These are phyloP conservation scores for Senna tora DNA, from an alignment of 306 rosid genomes.

Conservation along the genomic window DNA sequence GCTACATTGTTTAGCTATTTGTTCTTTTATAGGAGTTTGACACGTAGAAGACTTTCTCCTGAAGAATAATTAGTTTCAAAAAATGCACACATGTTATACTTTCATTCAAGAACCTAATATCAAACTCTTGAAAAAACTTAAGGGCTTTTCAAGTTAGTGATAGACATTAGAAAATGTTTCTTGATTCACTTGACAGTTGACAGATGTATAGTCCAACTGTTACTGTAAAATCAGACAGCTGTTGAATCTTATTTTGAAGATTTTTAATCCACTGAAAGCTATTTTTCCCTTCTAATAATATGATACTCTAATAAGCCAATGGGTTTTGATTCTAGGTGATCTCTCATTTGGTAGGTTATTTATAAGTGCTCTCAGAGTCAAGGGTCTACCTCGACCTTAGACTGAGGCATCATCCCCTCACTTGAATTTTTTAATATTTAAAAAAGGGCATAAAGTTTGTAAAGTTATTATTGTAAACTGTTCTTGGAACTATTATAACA, in stretches of 20 bases:
- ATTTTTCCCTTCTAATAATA: not conserved
- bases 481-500: not conserved
- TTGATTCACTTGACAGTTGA: conserved; percentile 5
- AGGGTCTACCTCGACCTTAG: too few species aligned
- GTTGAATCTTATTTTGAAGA: not conserved
- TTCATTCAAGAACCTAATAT: too few species aligned
- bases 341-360: too few species aligned
- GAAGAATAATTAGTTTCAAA: too few species aligned
- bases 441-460: conserved; percentile 10
- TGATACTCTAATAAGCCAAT: not conserved
- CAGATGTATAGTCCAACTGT: not conserved
- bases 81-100: too few species aligned
- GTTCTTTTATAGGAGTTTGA: too few species aligned
- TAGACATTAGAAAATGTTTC: not conserved
- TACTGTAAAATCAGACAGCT: not conserved
- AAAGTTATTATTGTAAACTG: conserved; percentile 2
- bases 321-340: too few species aligned
- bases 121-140: too few species aligned
- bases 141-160: too few species aligned
- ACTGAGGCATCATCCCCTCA: too few species aligned
- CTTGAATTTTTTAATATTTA: too few species aligned
- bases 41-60: not conserved
- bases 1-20: not conserved
- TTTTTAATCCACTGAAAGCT: conserved; percentile 6
- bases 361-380: too few species aligned